phyloP scores from a whole-genome alignment of 2,329 filamentous ascomycete genomes.

The Fusarium zealandicum region DNA sequence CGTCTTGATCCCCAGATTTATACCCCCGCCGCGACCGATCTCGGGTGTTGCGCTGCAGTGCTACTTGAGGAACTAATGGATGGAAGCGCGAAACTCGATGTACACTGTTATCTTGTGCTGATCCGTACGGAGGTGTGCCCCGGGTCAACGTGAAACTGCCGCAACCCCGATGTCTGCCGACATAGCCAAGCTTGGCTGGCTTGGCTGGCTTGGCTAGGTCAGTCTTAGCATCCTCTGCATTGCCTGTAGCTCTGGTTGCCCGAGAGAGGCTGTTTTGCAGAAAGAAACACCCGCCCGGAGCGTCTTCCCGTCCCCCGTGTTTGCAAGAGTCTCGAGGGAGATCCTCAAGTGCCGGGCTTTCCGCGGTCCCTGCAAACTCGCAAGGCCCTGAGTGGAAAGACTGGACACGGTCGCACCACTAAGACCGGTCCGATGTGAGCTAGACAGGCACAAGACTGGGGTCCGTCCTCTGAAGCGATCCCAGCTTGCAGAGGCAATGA shows the following conservation, averaged over 20 bases:
- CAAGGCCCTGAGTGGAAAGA: not conserved
- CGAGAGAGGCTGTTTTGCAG: too few species aligned
- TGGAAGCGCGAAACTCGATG: conserved; percentile 17
- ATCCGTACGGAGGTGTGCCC: not conserved
- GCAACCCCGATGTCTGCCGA: conserved; percentile 16
- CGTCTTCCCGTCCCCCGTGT: too few species aligned
- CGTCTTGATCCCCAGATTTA: conserved; percentile 30
- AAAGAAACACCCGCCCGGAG: too few species aligned
- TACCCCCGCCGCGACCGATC: conserved; percentile 25
- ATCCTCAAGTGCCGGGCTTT: conserved; percentile 31
- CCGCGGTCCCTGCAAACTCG: conserved; percentile 13
- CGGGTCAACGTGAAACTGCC: not conserved
- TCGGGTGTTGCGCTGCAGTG: conserved; percentile 6
- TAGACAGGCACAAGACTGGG: not conserved
- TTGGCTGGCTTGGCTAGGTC: conserved; percentile 1
- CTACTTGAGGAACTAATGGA: conserved; percentile 20
- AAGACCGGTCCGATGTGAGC: not conserved
- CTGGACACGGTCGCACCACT: conserved; percentile 12
- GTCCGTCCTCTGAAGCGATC: too few species aligned
- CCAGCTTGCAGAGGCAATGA: too few species aligned
- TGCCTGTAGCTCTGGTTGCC: not conserved
- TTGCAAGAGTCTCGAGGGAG: too few species aligned
- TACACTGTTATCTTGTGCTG: conserved; percentile 1
- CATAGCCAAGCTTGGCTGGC: not conserved
- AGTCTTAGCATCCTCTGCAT: not conserved